Percentiles rank a stretch among this genome's conserved stretches.
phyloP scores from a whole-genome alignment of 208 protist species.

The Trypanosoma avium region DNA sequence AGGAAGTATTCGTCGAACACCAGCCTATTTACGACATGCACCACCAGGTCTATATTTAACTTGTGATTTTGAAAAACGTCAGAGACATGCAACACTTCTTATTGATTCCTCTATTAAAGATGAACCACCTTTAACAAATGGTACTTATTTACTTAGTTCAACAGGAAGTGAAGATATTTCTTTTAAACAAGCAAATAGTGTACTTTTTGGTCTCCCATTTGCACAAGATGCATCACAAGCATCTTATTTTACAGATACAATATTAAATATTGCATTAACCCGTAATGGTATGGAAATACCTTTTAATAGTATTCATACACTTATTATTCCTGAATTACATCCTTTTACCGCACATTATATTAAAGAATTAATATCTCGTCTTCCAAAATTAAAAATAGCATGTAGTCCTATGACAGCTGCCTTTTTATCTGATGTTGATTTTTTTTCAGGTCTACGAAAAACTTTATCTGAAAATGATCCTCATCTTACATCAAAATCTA shows the following conservation, averaged over 20 bases:
- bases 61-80: conserved; percentile 32
- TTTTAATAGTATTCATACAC: conserved; percentile 41
- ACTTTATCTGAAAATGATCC: conserved; percentile 48
- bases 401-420: conserved; percentile 53
- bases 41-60: conserved; percentile 75
- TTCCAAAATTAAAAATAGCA: conserved; percentile 48
- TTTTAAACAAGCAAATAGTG: conserved; percentile 38
- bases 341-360: conserved; percentile 35
- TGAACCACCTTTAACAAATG: conserved; percentile 43
- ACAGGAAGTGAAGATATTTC: conserved; percentile 44
- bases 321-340: conserved; percentile 55
- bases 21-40: conserved; percentile 61
- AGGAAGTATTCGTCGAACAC: conserved; percentile 13
- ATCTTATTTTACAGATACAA: conserved; percentile 36
- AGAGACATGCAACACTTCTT: conserved; percentile 61
- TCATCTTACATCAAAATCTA: background rate
- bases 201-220: conserved; percentile 61
- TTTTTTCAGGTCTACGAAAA: conserved; percentile 58
- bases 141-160: conserved; percentile 57
- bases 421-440: conserved; percentile 62
- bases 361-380: conserved; percentile 29
- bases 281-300: conserved; percentile 25
- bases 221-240: conserved; percentile 36
- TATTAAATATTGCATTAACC: conserved; percentile 2
- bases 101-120: conserved; percentile 37